These are phyloP conservation scores for Solanum paucissectum DNA, from an alignment of 257 asterid species.

Conservation along the genomic window DNA sequence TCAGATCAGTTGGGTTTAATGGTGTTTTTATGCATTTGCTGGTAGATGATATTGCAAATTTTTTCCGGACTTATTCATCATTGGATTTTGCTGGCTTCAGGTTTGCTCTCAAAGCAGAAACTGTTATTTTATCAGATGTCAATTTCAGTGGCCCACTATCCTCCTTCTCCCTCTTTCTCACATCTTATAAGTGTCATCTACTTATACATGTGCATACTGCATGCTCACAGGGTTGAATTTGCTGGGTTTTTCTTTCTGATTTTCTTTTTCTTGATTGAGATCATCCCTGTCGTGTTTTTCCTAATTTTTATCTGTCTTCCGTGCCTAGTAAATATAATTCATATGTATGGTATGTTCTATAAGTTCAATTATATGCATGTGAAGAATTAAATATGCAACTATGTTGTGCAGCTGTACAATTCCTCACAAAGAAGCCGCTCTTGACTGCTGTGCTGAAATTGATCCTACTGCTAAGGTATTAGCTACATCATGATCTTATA, in stretches of 20 bases:
- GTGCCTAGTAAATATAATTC: neutral
- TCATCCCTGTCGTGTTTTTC: neutral
- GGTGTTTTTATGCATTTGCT: conserved; percentile 69
- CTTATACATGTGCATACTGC: neutral
- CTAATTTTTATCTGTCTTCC: neutral
- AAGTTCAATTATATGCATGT: neutral
- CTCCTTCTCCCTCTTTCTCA: neutral
- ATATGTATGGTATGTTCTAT: neutral
- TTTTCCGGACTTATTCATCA: conserved; percentile 69
- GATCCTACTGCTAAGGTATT: conserved; percentile 89
- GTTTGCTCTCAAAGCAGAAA: conserved; percentile 25
- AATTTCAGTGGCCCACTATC: neutral
- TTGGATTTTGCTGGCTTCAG: conserved; percentile 89
- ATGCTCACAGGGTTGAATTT: neutral
- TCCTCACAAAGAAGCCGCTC: conserved; percentile 87
- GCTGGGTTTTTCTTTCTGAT: neutral
- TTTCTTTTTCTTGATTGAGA: neutral
- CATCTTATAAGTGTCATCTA: neutral
- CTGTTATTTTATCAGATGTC: neutral
- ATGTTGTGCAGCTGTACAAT: conserved; percentile 66
- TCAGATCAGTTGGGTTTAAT: conserved; percentile 58
- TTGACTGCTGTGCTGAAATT: conserved; percentile 64
- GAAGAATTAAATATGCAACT: neutral
- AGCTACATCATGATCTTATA: neutral
- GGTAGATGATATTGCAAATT: conserved; percentile 65